A percentile compares a stretch with the other conserved stretches of the same genome.
phyloP scores from a whole-genome alignment of 768 basidiomycete genomes.

The Dentipellis sp. region DNA sequence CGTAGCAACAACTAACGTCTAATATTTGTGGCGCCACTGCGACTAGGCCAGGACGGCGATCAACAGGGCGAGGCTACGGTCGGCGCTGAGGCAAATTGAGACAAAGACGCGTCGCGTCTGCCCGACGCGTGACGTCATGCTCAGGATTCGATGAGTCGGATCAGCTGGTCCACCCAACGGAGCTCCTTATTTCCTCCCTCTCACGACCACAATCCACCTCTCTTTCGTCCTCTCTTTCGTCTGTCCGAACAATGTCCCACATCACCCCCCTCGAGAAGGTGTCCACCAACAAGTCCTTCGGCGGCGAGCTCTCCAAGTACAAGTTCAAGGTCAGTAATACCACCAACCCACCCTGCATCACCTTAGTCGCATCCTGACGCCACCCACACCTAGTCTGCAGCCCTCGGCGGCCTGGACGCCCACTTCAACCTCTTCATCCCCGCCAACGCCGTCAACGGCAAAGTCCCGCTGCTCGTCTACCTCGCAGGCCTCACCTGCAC shows the following conservation, averaged over 20 bases:
- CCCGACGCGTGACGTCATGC: conserved; percentile 3
- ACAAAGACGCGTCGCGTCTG: background rate
- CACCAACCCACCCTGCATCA: conserved; percentile 5
- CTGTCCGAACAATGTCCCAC: conserved; percentile 6
- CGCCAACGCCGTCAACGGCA: conserved; percentile 31
- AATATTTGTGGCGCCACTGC: no score
- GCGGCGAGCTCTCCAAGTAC: conserved; percentile 79
- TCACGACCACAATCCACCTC: background rate
- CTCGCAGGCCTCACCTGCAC: conserved; percentile 86
- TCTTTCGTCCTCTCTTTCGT: background rate
- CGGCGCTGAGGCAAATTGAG: background rate
- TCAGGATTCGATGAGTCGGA: background rate
- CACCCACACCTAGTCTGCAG: conserved; percentile 43
- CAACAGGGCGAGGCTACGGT: background rate
- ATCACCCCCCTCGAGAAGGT: conserved; percentile 48
- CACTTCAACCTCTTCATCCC: conserved; percentile 91
- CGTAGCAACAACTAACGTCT: no score
- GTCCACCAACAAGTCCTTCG: conserved; percentile 71
- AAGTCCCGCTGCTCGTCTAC: conserved; percentile 62
- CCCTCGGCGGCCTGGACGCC: conserved; percentile 59
- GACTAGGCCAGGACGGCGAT: no score
- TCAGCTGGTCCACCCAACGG: background rate
- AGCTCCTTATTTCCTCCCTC: background rate
- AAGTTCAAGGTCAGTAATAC: conserved; percentile 56
- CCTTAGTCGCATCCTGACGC: background rate